Percentiles rank a stretch among this genome's conserved stretches.
phyloP scores from a whole-genome alignment of 495 filamentous ascomycete species.

The Penicillium cinerascens region DNA sequence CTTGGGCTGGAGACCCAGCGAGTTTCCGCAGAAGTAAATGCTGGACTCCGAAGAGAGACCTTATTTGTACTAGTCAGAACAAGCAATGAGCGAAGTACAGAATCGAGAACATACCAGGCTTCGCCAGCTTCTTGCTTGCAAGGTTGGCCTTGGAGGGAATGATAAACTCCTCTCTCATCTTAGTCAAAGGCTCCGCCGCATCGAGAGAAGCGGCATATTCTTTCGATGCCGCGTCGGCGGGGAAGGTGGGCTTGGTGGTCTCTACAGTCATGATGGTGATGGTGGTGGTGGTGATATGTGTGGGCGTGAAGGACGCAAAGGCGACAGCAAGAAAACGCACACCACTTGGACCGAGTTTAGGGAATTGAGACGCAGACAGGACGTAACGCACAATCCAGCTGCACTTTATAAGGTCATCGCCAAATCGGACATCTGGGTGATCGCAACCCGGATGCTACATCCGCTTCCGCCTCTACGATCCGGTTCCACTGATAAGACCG shows the following conservation, averaged over 20 bases:
- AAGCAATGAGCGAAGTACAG: not conserved
- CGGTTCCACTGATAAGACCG: slow-evolving; percentile 11
- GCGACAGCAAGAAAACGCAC: not conserved
- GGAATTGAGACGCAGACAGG: slow-evolving; percentile 8
- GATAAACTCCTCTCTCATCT: slow-evolving; percentile 71
- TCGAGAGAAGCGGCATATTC: slow-evolving; percentile 67
- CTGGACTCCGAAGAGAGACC: slow-evolving; percentile 46
- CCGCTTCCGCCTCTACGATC: slow-evolving; percentile 27
- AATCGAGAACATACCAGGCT: slow-evolving; percentile 31
- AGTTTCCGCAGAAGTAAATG: slow-evolving; percentile 94
- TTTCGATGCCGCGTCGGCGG: slow-evolving; percentile 33
- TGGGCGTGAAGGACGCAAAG: not conserved
- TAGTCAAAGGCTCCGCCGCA: slow-evolving; percentile 59
- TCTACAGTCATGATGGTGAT: slow-evolving; percentile 15
- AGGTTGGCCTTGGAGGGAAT: slow-evolving; percentile 81
- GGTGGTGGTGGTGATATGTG: not conserved
- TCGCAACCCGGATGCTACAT: slow-evolving; percentile 16
- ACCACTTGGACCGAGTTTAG: not conserved
- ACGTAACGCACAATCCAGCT: not conserved
- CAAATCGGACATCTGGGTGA: slow-evolving; percentile 7
- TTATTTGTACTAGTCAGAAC: slow-evolving; percentile 19
- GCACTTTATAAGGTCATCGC: slow-evolving; percentile 13
- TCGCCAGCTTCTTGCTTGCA: slow-evolving; percentile 59
- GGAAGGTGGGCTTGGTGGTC: slow-evolving; percentile 31
- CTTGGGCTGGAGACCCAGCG: slow-evolving; percentile 85